These are phyloP conservation scores for Phytophthora rubi DNA, from an alignment of 352 stramenopile species.

Conservation along the genomic window DNA sequence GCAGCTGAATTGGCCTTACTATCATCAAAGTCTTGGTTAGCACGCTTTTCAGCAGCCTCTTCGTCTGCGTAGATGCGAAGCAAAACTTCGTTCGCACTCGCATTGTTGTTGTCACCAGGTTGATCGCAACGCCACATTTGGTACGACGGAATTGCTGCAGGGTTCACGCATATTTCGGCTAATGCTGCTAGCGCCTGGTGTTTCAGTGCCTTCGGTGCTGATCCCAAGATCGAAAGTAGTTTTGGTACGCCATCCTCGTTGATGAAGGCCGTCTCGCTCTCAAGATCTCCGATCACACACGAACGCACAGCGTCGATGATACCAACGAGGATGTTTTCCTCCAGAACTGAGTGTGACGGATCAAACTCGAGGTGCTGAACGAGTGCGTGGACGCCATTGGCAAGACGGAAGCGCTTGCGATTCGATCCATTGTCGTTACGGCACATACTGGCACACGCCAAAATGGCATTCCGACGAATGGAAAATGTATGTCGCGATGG, in stretches of 20 bases:
- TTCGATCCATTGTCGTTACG: slow-evolving; percentile 57
- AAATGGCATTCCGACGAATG: slow-evolving; percentile 70
- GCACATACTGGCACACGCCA: slow-evolving; percentile 65
- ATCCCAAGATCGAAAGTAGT: slow-evolving; percentile 64
- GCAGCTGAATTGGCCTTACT: background rate
- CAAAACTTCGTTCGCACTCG: slow-evolving; percentile 62
- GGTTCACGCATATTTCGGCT: slow-evolving; percentile 74
- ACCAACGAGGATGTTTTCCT: slow-evolving; percentile 73
- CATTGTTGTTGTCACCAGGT: slow-evolving; percentile 56
- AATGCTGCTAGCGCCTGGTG: slow-evolving; percentile 68
- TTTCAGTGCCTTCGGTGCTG: slow-evolving; percentile 58
- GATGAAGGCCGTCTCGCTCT: slow-evolving; percentile 69
- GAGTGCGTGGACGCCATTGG: slow-evolving; percentile 55
- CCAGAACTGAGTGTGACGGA: slow-evolving; percentile 57
- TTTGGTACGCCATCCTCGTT: slow-evolving; percentile 61
- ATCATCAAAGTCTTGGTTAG: slow-evolving; percentile 24
- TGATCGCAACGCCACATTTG: slow-evolving; percentile 60
- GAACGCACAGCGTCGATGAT: slow-evolving; percentile 69
- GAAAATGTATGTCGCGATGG: slow-evolving; percentile 60
- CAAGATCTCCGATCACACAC: slow-evolving; percentile 61
- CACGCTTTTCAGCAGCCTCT: slow-evolving; percentile 45
- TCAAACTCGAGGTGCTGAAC: slow-evolving; percentile 57
- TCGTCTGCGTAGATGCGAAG: slow-evolving; percentile 74
- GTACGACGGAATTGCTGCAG: slow-evolving; percentile 74
- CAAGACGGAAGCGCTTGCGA: slow-evolving; percentile 50